Percentiles rank a stretch among this genome's conserved stretches.
These are phyloP conservation scores for Colletotrichum plurivorum DNA, from an alignment of 2,329 filamentous ascomycete species.

Conservation along the genomic window DNA sequence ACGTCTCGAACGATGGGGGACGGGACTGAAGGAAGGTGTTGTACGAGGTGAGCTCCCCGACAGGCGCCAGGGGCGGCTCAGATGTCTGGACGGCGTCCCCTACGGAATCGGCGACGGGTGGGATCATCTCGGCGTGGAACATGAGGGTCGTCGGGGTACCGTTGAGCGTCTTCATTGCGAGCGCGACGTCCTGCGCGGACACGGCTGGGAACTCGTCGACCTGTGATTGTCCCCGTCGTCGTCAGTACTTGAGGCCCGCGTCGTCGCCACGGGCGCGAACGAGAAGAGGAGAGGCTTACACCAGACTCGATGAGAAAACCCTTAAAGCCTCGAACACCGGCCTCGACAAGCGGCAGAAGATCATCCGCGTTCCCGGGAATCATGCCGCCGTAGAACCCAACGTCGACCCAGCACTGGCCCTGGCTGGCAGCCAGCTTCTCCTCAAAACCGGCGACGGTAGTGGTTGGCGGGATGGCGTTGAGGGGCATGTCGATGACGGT, in stretches of 20 bases:
- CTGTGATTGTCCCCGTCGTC: conserved; percentile 56
- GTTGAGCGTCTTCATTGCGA: conserved; percentile 85
- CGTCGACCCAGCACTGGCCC: conserved; percentile 97
- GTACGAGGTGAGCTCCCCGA: conserved; percentile 83
- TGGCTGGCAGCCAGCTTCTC: conserved; percentile 88
- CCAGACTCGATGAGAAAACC: conserved; percentile 97
- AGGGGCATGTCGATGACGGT: conserved; percentile 98
- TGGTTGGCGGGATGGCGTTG: conserved; percentile 97
- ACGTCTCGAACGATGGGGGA: conserved; percentile 90
- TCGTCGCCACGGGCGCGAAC: not conserved
- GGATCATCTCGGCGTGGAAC: conserved; percentile 99
- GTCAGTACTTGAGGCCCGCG: conserved; percentile 35
- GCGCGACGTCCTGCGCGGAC: conserved; percentile 81
- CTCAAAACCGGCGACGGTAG: conserved; percentile 84
- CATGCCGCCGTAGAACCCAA: conserved; percentile 97
- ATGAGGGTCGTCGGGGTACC: conserved; percentile 91
- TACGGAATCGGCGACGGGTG: conserved; percentile 85
- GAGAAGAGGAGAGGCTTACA: conserved; percentile 64
- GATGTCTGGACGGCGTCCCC: conserved; percentile 82
- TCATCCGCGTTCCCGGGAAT: conserved; percentile 90
- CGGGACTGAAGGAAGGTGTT: conserved; percentile 92
- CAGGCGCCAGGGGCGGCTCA: conserved; percentile 77
- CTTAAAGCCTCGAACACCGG: conserved; percentile 95
- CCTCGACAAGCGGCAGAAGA: conserved; percentile 83
- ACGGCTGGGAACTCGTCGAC: conserved; percentile 97